These are phyloP conservation scores for Apophysomyces variabilis DNA, from an alignment of 371 early-diverging fungal genomes.

Conservation along the genomic window DNA sequence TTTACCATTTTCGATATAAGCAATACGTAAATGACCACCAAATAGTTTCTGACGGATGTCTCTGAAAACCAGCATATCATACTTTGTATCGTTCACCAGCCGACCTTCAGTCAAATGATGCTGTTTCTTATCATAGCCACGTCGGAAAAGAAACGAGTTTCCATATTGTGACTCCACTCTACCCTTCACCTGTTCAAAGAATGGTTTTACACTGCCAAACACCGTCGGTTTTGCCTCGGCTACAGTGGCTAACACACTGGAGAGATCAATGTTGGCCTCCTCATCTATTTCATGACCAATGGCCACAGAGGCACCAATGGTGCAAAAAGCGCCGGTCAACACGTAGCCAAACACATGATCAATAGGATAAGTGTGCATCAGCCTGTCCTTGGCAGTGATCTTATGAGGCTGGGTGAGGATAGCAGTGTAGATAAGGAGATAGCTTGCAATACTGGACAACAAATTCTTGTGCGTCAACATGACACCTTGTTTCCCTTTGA, in stretches of 20 bases:
- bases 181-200: constrained; percentile 38
- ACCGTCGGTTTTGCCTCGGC: constrained; percentile 78
- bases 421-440: constrained; percentile 22
- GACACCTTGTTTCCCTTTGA: constrained; percentile 42
- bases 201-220: constrained; percentile 56
- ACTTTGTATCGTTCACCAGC: constrained; percentile 47
- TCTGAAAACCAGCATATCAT: constrained; percentile 56
- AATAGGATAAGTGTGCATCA: constrained; percentile 44
- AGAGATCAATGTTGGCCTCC: constrained; percentile 40
- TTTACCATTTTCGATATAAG: constrained; percentile 52
- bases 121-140: constrained; percentile 45
- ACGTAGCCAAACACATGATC: constrained; percentile 47
- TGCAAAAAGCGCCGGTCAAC: constrained; percentile 34
- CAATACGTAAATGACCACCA: constrained; percentile 83
- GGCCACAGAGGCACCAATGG: constrained; percentile 72
- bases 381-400: constrained; percentile 43
- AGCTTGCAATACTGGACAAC: constrained; percentile 33
- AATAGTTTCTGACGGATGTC: constrained; percentile 65
- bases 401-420: constrained; percentile 50
- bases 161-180: constrained; percentile 44
- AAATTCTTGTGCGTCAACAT: constrained; percentile 48
- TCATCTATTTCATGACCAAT: constrained; percentile 67
- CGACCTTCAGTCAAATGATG: constrained; percentile 45
- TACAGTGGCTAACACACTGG: constrained; percentile 20
- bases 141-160: constrained; percentile 48